phyloP scores from a whole-genome alignment of 75 land plant species.

The Cryptomeria japonica region DNA sequence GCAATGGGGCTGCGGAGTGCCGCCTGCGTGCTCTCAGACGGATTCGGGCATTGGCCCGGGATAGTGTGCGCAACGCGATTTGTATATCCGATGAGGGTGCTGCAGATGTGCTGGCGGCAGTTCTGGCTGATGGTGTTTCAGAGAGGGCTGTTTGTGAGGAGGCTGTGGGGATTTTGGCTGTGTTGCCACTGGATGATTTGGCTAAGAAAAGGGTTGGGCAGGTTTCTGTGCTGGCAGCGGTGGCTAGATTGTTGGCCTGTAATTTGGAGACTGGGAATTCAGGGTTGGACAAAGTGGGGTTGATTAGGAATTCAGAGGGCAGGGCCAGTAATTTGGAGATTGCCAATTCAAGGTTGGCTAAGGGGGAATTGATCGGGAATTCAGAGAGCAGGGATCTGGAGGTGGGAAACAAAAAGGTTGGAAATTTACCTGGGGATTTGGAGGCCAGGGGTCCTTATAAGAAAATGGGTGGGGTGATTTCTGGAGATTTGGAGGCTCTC shows the following conservation, averaged over 20 bases:
- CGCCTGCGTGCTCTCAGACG: conserved; percentile 22
- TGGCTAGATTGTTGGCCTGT: conserved; percentile 21
- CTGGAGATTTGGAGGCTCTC: not conserved
- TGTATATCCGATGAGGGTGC: conserved; percentile 54
- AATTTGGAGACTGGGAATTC: conserved; percentile 4
- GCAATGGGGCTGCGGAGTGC: not conserved
- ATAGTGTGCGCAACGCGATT: conserved; percentile 55
- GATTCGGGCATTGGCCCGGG: conserved; percentile 37
- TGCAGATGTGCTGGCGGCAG: conserved; percentile 10
- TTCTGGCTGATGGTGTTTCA: conserved; percentile 3
- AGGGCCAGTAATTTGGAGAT: no score
- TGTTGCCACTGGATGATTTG: conserved; percentile 29
- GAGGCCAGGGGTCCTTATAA: not conserved
- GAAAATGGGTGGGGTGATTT: not conserved
- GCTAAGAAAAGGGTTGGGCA: conserved; percentile 15
- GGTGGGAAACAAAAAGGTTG: conserved; percentile 11
- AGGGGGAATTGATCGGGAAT: not conserved
- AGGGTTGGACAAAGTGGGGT: not conserved
- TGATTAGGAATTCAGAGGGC: no score
- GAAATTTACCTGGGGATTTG: conserved; percentile 8
- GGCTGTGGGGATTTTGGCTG: conserved; percentile 21
- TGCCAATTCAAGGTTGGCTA: not conserved
- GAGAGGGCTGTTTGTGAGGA: conserved; percentile 11
- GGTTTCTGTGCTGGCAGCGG: conserved; percentile 12
- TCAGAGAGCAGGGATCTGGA: conserved; percentile 18